A percentile compares a stretch with the other conserved stretches of the same genome.
Evolutionary conservation across 352 stramenopile genomes (phyloP).

Genomic region (Pythium chondricola): DNA sequence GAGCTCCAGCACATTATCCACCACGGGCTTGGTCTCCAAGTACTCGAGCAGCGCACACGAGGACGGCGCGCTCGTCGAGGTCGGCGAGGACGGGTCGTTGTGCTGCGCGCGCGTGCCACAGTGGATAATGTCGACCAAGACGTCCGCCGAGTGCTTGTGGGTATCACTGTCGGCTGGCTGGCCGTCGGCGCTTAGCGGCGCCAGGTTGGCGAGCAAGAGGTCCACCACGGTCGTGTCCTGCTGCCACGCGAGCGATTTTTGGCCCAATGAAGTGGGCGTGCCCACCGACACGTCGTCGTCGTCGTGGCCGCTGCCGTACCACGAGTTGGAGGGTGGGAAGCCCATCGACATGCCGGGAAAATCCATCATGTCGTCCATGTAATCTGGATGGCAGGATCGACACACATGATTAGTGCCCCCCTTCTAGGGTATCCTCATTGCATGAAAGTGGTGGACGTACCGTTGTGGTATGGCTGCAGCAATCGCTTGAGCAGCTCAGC

Average conservation of each 20-base stretch:
- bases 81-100: conserved; percentile 57
- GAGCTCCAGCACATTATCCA: conserved; percentile 58
- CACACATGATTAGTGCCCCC: background rate
- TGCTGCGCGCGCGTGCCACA: conserved; percentile 71
- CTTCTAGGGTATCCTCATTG: too few relatives aligned
- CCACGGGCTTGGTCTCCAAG: conserved; percentile 66
- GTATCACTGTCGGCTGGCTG: conserved; percentile 53
- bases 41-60: conserved; percentile 74
- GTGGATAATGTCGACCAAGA: conserved; percentile 83
- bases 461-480: conserved; percentile 74
- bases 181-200: conserved; percentile 24
- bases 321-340: conserved; percentile 66
- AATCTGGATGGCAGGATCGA: conserved; percentile 29
- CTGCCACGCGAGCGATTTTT: conserved; percentile 76
- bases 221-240: conserved; percentile 65
- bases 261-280: conserved; percentile 49
- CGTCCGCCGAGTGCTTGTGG: conserved; percentile 79
- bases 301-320: conserved; percentile 54
- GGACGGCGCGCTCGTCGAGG: conserved; percentile 38
- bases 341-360: conserved; percentile 75
- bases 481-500: conserved; percentile 78
- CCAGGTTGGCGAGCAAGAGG: conserved; percentile 50
- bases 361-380: conserved; percentile 84
- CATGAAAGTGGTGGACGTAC: conserved; percentile 11
- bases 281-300: conserved; percentile 63